Evolutionary conservation across 2,329 filamentous ascomycete species (phyloP), one percentile per base, ranked within the genome.

Genomic region (Beauveria rudraprayagi): DNA sequence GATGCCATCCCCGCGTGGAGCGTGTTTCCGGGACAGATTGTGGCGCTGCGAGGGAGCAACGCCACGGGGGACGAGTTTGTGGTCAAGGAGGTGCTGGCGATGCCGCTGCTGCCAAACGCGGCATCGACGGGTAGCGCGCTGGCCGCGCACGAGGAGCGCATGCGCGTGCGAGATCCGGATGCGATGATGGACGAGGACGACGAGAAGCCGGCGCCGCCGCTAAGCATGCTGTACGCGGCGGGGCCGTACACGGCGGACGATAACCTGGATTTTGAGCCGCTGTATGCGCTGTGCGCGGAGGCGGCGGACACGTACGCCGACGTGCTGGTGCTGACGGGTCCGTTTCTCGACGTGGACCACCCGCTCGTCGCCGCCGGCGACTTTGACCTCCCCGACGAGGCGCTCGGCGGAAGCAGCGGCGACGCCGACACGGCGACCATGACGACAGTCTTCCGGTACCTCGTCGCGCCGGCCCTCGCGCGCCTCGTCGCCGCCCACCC

Each of bases 21-120:
- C 70, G 91, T 97, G 77, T 97, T 97, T 71, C 94, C 93, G 0
- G 94, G 94, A 6, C 92, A 97, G 71, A 91, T 97, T 57, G 91
- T 96, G 34, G 94, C 93, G 7, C 75, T 97, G 30, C 83, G 83
- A 63, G 94, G 94, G 8, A 91, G 86, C 67, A 99, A 99, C 71
- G 86, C 91, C 22, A 91, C 91, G 0, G 93, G 93, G 0, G 83
- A 86, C 43, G 88, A 90, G 67, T 97, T 97, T 67, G 83, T 86
- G 1, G 91, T 94, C 37, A 86, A 83, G 40, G 86, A 97, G 69
- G 75, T 94, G 3, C 79, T 97, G 7, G 78, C 87, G 1, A 76
- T 91, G 2, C 94, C 94, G 2, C 78, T 91, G 3, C 80, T 96
- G 16, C 86, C 86, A 3, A 86, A 82, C 63, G 87, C 92, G 11